These are phyloP conservation scores for Trichoderma reesei DNA, from an alignment of 495 filamentous ascomycete species.

Conservation along the genomic window DNA sequence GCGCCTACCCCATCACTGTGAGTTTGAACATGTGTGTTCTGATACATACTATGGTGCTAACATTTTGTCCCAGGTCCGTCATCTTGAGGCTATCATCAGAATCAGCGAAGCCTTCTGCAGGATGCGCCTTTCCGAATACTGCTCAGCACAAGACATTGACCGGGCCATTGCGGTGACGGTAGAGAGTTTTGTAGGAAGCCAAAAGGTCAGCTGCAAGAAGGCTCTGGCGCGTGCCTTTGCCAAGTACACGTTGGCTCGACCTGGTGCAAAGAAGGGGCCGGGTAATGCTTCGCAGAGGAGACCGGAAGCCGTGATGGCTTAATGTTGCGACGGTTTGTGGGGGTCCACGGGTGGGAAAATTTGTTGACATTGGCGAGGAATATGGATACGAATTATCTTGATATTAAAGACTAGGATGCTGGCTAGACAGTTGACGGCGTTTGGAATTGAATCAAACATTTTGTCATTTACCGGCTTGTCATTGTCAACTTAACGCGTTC, in stretches of 20 bases:
- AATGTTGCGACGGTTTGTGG: not conserved
- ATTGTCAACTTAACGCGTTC: no score
- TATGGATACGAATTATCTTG: not conserved
- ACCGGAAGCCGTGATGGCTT: slow-evolving; percentile 8
- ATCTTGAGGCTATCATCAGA: slow-evolving; percentile 94
- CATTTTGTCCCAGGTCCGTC: slow-evolving; percentile 61
- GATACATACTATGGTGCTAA: slow-evolving; percentile 13
- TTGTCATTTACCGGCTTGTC: not conserved
- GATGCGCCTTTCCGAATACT: slow-evolving; percentile 93
- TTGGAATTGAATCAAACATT: not conserved
- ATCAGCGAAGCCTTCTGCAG: slow-evolving; percentile 88
- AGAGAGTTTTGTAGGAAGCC: slow-evolving; percentile 88
- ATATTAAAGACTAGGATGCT: not conserved
- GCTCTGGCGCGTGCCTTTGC: slow-evolving; percentile 92
- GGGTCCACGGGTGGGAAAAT: no score
- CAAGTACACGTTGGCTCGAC: slow-evolving; percentile 65
- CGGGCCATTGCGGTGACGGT: slow-evolving; percentile 95
- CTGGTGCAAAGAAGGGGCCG: slow-evolving; percentile 17
- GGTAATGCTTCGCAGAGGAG: not conserved
- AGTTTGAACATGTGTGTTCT: slow-evolving; percentile 21
- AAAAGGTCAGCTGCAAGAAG: slow-evolving; percentile 98
- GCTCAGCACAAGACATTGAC: slow-evolving; percentile 81
- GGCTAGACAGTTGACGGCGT: not conserved
- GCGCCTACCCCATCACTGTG: slow-evolving; percentile 96
- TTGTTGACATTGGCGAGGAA: not conserved